Evolutionary conservation across 164 flowering plant genomes (phyloP).

Genomic region (Akebia trifoliata): DNA sequence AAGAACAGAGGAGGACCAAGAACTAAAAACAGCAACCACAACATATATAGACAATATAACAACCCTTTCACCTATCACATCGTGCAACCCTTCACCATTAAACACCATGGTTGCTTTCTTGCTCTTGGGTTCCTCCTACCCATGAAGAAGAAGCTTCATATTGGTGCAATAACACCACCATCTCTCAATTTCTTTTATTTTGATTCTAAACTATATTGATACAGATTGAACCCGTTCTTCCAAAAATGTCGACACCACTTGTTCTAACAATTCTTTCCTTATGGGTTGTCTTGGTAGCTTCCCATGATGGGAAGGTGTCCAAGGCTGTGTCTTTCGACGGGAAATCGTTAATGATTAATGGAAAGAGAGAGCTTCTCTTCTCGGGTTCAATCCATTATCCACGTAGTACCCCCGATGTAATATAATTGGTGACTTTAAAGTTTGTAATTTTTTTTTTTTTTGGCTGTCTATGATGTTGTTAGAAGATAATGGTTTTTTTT

Average conservation of each 20-base stretch:
- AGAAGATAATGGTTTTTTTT: background rate
- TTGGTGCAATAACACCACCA: background rate
- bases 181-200: background rate
- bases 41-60: background rate
- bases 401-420: constrained; percentile 20
- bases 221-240: too few species aligned
- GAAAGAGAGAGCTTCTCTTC: constrained; percentile 29
- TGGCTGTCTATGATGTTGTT: background rate
- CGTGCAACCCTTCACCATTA: too few species aligned
- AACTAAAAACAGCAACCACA: constrained; percentile 12
- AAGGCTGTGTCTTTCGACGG: constrained; percentile 26
- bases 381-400: constrained; percentile 36
- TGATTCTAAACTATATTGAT: background rate
- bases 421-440: background rate
- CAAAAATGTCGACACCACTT: constrained; percentile 8
- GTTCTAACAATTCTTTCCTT: constrained; percentile 10
- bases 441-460: background rate
- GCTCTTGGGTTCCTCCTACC: constrained; percentile 7
- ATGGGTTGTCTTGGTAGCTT: constrained; percentile 9
- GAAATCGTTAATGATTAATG: constrained; percentile 21
- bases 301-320: constrained; percentile 1
- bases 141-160: constrained; percentile 3
- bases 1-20: constrained; percentile 14
- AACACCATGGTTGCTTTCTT: too few species aligned
- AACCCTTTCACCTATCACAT: too few species aligned